phyloP scores from a whole-genome alignment of 257 asterid genomes.

The Jasminum sambac region DNA sequence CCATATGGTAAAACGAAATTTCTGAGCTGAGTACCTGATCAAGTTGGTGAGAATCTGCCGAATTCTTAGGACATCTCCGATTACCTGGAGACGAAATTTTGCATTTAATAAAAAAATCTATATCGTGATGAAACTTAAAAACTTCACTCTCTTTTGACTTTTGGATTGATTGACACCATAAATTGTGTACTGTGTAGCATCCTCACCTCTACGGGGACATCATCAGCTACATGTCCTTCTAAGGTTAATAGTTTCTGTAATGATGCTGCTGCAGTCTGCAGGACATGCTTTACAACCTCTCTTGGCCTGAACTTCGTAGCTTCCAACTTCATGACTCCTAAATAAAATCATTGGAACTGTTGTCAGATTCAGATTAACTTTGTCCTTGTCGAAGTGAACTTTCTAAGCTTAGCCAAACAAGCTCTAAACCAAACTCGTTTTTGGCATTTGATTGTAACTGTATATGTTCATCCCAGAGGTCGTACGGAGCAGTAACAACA shows the following conservation, averaged over 20 bases:
- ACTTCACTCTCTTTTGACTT: background rate
- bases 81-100: conserved; percentile 45
- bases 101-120: conserved; percentile 6
- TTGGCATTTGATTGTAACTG: background rate
- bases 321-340: conserved; percentile 92
- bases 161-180: background rate
- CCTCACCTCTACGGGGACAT: conserved; percentile 86
- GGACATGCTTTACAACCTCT: conserved; percentile 89
- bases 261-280: conserved; percentile 93
- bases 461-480: background rate
- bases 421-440: background rate
- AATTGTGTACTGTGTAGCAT: background rate
- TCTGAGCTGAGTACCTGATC: conserved; percentile 59
- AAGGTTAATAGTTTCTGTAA: conserved; percentile 68
- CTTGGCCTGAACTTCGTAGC: conserved; percentile 90
- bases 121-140: too few relatives aligned
- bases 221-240: conserved; percentile 86
- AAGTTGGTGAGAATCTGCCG: conserved; percentile 92
- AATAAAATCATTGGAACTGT: background rate
- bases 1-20: background rate
- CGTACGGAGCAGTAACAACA: background rate
- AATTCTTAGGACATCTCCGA: conserved; percentile 85
- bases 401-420: background rate
- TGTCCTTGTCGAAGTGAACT: background rate
- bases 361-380: background rate